These are phyloP conservation scores for Cystofilobasidium bisporidii DNA, from an alignment of 768 basidiomycete species.

Conservation along the genomic window DNA sequence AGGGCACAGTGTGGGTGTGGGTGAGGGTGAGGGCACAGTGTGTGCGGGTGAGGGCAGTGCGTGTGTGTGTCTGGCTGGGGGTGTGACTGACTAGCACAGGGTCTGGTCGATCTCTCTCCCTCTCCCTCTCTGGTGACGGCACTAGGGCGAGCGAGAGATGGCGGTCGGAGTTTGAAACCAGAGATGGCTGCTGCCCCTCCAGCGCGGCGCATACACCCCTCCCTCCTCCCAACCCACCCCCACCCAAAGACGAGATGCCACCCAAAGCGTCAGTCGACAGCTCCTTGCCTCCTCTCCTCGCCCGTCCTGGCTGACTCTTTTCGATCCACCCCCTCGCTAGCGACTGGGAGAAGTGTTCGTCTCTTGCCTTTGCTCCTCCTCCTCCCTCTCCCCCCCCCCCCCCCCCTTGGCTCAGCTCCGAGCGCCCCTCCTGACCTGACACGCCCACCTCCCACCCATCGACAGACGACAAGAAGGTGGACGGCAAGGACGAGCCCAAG, in stretches of 20 bases:
- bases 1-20: background rate
- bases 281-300: slow-evolving; percentile 29
- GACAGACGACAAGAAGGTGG: slow-evolving; percentile 68
- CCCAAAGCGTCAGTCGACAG: too few species aligned
- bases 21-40: too few species aligned
- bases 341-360: slow-evolving; percentile 96
- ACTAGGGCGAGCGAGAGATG: too few species aligned
- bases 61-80: too few species aligned
- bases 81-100: too few species aligned
- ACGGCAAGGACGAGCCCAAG: slow-evolving; percentile 86
- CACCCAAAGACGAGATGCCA: slow-evolving; percentile 51
- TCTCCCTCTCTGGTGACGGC: too few species aligned
- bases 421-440: background rate
- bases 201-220: background rate
- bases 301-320: background rate
- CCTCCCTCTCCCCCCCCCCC: background rate
- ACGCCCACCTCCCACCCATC: background rate
- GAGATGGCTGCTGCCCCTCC: too few species aligned
- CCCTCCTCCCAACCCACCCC: background rate
- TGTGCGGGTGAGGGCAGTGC: too few species aligned
- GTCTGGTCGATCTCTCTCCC: too few species aligned
- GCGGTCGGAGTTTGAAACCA: too few species aligned
- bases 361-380: background rate
- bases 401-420: background rate
- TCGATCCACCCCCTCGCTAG: too few species aligned